Percentiles rank a stretch among this genome's conserved stretches.
Conservation (phyloP, 2,329 filamentous ascomycete genomes). For the Exophiala calicioides region DNA sequence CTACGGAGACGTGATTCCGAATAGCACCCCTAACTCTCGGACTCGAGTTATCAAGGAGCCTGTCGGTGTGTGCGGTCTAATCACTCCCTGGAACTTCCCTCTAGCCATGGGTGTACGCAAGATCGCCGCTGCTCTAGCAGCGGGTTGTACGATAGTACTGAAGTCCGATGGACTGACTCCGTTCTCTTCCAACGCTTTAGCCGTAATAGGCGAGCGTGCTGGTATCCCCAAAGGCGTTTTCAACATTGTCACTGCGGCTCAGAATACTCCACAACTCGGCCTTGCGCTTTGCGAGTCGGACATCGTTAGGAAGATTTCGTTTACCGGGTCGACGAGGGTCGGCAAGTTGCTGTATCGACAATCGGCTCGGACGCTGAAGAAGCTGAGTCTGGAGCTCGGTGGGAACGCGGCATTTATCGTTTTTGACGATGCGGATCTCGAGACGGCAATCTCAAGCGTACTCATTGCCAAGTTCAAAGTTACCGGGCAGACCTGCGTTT, state of each 20-base stretch:
- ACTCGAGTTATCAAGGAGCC: constrained; percentile 79
- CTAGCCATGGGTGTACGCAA: constrained; percentile 64
- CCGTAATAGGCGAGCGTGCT: constrained; percentile 35
- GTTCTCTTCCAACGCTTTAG: constrained; percentile 35
- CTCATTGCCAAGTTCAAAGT: constrained; percentile 20
- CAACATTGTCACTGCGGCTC: constrained; percentile 49
- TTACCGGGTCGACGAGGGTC: constrained; percentile 36
- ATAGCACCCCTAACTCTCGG: constrained; percentile 68
- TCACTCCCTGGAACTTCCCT: constrained; percentile 88
- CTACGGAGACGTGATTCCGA: constrained; percentile 56
- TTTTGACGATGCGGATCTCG: constrained; percentile 43
- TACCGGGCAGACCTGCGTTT: constrained; percentile 25
- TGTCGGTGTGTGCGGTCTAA: constrained; percentile 77
- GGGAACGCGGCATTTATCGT: constrained; percentile 45
- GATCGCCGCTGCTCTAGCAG: constrained; percentile 37
- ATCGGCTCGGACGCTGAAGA: constrained; percentile 40
- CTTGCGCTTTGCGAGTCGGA: constrained; percentile 31
- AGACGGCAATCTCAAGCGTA: constrained; percentile 25
- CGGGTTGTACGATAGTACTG: constrained; percentile 40
- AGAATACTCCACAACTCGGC: constrained; percentile 79
- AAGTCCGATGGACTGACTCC: constrained; percentile 40
- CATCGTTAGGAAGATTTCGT: constrained; percentile 34
- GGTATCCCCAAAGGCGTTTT: constrained; percentile 38
- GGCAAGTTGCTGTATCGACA: constrained; percentile 37
- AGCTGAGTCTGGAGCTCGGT: constrained; percentile 46